Conservation (phyloP, 1,139 yeast species). For the Lodderomyces pseudojiufengensis region DNA sequence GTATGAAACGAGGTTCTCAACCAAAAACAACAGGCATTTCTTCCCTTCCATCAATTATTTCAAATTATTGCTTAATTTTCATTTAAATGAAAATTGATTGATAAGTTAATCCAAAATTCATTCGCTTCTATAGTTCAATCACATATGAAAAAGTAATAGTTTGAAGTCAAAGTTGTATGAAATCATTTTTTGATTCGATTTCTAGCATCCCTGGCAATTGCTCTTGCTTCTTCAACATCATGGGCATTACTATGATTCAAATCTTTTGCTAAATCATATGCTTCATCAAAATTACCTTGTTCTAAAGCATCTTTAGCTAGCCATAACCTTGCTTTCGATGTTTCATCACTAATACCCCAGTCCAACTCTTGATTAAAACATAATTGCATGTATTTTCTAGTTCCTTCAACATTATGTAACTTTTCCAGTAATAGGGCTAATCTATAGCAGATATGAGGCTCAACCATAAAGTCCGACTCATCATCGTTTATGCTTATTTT, state of each 20-base stretch:
- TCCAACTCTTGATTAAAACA: constrained; percentile 67
- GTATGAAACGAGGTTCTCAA: too few species aligned
- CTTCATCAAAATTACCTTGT: constrained; percentile 57
- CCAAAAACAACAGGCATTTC: too few species aligned
- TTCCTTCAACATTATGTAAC: constrained; percentile 47
- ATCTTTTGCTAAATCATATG: constrained; percentile 71
- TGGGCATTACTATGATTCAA: constrained; percentile 75
- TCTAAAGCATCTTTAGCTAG: constrained; percentile 68
- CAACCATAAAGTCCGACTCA: constrained; percentile 20
- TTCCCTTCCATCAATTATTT: too few species aligned
- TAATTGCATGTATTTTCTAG: constrained; percentile 64
- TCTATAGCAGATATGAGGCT: constrained; percentile 57
- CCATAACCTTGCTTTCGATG: constrained; percentile 84
- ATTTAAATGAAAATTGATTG: too few species aligned
- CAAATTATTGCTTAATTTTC: too few species aligned
- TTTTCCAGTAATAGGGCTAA: constrained; percentile 68
- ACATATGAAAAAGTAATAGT: too few species aligned
- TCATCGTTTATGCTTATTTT: constrained; percentile 9
- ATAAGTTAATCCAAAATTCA: too few species aligned
- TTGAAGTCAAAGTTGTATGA: background rate
- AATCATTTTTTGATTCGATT: constrained; percentile 30
- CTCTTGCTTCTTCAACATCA: constrained; percentile 85
- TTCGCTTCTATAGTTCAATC: too few species aligned
- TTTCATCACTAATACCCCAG: constrained; percentile 72
- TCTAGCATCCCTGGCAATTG: constrained; percentile 72